A percentile compares a stretch with the other conserved stretches of the same genome.
Evolutionary conservation across 2,329 filamentous ascomycete species (phyloP).

Genomic region (Cladosporium cucumerinum): DNA sequence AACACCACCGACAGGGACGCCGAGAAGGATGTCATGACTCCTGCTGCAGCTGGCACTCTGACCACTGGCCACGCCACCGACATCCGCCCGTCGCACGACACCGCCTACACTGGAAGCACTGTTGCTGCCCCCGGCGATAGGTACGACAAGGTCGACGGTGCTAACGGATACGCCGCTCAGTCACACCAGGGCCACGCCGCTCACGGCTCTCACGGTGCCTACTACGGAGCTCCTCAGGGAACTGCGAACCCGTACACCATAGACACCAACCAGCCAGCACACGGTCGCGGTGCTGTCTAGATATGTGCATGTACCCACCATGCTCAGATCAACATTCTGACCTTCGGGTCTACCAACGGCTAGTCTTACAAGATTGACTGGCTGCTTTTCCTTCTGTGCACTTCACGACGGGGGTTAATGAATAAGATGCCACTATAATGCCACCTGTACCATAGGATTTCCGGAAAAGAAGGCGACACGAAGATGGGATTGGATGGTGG

Average conservation of each 20-base stretch:
- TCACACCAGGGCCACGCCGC: conserved; percentile 19
- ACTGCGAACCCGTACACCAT: conserved; percentile 42
- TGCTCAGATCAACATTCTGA: conserved; percentile 33
- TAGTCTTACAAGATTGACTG: not conserved
- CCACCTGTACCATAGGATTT: conserved; percentile 12
- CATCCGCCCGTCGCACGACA: conserved; percentile 48
- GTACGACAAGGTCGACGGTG: conserved; percentile 30
- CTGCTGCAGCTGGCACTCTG: conserved; percentile 25
- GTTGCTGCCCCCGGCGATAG: conserved; percentile 37
- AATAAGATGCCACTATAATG: conserved; percentile 13
- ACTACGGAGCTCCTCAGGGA: conserved; percentile 45
- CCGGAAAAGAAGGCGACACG: not conserved
- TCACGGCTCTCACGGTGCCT: conserved; percentile 38
- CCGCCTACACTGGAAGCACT: conserved; percentile 50
- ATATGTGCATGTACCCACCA: conserved; percentile 18
- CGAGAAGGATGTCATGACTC: conserved; percentile 42
- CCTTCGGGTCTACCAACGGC: not conserved
- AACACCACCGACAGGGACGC: conserved; percentile 35
- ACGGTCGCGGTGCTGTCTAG: not conserved
- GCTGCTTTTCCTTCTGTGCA: not conserved
- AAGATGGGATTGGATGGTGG: not conserved
- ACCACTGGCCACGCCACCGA: conserved; percentile 32
- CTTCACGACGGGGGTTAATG: not conserved
- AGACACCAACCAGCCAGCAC: conserved; percentile 18
- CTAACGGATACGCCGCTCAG: conserved; percentile 21